Conservation (phyloP, 2,329 filamentous ascomycete genomes). For the Claviceps digitariae region DNA sequence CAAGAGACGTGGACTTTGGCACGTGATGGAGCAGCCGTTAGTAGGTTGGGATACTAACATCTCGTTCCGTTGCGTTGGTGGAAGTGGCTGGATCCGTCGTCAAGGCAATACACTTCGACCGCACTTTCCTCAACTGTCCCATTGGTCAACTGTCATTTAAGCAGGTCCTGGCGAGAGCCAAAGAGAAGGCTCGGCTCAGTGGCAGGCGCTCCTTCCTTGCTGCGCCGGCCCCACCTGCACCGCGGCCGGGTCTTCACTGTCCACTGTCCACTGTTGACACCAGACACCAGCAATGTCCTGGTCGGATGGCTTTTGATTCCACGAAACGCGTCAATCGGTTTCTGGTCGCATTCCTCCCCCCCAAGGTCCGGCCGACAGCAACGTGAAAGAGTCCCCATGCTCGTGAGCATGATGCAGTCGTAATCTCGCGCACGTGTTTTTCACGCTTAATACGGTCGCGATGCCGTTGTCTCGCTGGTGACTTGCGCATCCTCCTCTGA, state of each 20-base stretch:
- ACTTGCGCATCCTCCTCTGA: not conserved
- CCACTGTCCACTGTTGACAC: not conserved
- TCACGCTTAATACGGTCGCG: not conserved
- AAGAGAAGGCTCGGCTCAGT: no score
- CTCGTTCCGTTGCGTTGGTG: no score
- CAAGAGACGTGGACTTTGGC: no score
- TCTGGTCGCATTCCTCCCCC: not conserved
- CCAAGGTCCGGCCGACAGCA: not conserved
- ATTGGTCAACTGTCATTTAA: no score
- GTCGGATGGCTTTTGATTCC: not conserved
- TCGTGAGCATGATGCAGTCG: not conserved
- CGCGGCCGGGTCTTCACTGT: no score
- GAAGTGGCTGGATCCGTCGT: no score
- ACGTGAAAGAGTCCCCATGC: not conserved
- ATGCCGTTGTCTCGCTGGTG: slow-evolving; percentile 1
- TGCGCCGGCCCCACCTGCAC: not conserved
- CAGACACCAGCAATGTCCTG: not conserved
- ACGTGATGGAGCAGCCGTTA: not conserved
- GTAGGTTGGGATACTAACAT: no score
- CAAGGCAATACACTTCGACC: no score
- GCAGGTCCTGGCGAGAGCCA: no score
- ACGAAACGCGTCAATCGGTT: not conserved
- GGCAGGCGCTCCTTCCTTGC: not conserved
- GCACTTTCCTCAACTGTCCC: no score
- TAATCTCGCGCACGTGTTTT: not conserved